phyloP scores from a whole-genome alignment of 768 basidiomycete species.

The Boletus vinaceobasis region DNA sequence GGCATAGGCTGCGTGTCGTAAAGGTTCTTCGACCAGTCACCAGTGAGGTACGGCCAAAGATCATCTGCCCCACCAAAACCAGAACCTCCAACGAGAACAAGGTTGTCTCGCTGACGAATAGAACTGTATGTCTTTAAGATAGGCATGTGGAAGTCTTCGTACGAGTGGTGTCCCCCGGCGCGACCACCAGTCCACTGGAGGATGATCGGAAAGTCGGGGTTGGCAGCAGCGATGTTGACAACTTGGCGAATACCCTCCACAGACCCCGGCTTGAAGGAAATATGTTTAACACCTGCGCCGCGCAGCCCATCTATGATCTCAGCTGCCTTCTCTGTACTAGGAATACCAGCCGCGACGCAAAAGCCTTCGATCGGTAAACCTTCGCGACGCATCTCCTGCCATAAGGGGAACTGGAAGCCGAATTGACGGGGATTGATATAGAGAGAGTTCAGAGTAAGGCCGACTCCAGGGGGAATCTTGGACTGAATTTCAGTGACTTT shows the following conservation, averaged over 20 bases:
- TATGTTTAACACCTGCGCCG: conserved; percentile 87
- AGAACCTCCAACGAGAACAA: conserved; percentile 88
- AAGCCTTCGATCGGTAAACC: conserved; percentile 98
- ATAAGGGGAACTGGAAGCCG: conserved; percentile 93
- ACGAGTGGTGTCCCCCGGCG: conserved; percentile 97
- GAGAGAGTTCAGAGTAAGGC: conserved; percentile 89
- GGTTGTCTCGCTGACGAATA: conserved; percentile 87
- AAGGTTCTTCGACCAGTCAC: conserved; percentile 84
- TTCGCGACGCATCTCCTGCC: conserved; percentile 96
- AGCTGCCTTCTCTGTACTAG: conserved; percentile 92
- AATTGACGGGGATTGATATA: conserved; percentile 99
- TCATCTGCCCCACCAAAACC: conserved; percentile 96
- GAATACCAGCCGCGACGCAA: conserved; percentile 97
- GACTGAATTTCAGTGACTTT: conserved; percentile 93
- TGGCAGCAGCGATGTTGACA: conserved; percentile 88
- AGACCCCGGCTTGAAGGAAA: conserved; percentile 97
- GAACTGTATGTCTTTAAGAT: conserved; percentile 84
- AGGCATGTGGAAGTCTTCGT: conserved; percentile 98
- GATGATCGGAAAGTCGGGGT: conserved; percentile 96
- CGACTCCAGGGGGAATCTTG: conserved; percentile 82
- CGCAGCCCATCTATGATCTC: conserved; percentile 89
- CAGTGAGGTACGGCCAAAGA: conserved; percentile 94
- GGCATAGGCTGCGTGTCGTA: conserved; percentile 95
- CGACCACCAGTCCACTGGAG: conserved; percentile 99
- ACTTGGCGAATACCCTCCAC: conserved; percentile 98